These are phyloP conservation scores for Citrullus colocynthis DNA, from an alignment of 306 rosid species.

Conservation along the genomic window DNA sequence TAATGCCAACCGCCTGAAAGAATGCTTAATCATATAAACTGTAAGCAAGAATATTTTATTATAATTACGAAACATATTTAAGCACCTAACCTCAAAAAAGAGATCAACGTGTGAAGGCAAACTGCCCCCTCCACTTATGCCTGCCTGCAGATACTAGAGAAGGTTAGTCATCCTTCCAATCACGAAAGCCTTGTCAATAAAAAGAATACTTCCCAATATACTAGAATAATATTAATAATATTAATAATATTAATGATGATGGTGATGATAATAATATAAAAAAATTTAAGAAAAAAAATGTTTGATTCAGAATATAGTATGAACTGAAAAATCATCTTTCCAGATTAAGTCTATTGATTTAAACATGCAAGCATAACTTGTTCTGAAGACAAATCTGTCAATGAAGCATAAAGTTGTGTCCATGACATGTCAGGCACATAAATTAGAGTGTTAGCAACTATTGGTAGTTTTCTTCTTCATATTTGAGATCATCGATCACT, in stretches of 20 bases:
- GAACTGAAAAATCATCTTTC: neutral
- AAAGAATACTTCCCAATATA: neutral
- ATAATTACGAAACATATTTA: neutral
- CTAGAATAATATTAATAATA: too few species aligned
- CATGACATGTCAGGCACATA: neutral
- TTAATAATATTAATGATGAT: too few species aligned
- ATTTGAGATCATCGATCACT: neutral
- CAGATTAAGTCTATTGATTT: neutral
- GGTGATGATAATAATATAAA: neutral
- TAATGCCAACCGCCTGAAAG: conserved; percentile 77
- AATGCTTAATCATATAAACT: conserved; percentile 2
- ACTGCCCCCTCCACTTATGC: conserved; percentile 90
- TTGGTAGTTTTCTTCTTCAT: neutral
- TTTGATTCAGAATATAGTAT: neutral
- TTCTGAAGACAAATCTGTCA: neutral
- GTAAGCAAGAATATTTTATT: neutral
- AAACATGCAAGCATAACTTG: neutral
- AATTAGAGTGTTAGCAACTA: neutral
- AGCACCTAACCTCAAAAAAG: conserved; percentile 72
- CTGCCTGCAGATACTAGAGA: conserved; percentile 57
- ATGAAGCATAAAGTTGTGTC: neutral
- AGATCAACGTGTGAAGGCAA: conserved; percentile 64
- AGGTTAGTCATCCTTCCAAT: conserved; percentile 11
- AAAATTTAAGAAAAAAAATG: neutral
- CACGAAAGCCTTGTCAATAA: conserved; percentile 5